phyloP scores from a whole-genome alignment of 176 grass and related monocot genomes.

The Carex parvula region DNA sequence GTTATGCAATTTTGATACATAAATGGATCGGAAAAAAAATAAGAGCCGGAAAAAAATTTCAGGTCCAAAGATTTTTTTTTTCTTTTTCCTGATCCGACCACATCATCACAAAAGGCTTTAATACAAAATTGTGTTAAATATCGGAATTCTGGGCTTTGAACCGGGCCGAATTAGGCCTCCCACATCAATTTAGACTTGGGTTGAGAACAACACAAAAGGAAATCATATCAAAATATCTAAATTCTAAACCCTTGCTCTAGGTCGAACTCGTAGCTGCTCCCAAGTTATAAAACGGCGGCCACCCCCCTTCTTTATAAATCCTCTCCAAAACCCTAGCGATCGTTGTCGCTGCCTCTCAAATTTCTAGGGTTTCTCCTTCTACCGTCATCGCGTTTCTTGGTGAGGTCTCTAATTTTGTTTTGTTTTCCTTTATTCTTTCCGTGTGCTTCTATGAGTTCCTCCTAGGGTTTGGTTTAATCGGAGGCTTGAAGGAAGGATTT shows the following conservation, averaged over 20 bases:
- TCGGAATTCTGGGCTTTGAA: not conserved
- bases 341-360: not conserved
- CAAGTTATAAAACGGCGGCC: constrained; percentile 24
- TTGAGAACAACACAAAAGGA: not conserved
- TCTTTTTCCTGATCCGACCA: too few relatives aligned
- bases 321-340: constrained; percentile 16
- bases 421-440: not conserved
- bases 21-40: too few relatives aligned
- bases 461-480: not conserved
- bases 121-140: too few relatives aligned
- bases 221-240: not conserved
- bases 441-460: not conserved
- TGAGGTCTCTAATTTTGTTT: constrained; percentile 2
- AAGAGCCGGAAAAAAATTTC: too few relatives aligned
- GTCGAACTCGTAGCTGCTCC: not conserved
- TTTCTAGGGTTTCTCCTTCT: constrained; percentile 21
- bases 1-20: too few relatives aligned
- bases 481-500: not conserved
- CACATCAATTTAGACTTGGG: not conserved
- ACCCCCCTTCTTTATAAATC: constrained; percentile 12
- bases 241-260: constrained; percentile 6
- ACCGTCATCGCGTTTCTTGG: not conserved
- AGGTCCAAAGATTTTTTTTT: too few relatives aligned
- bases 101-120: too few relatives aligned
- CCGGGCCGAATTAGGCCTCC: not conserved